Percentiles rank a stretch among this genome's conserved stretches.
Evolutionary conservation across 179 eudicot genomes (phyloP).

Genomic region (Sideroxylon spinosum): DNA sequence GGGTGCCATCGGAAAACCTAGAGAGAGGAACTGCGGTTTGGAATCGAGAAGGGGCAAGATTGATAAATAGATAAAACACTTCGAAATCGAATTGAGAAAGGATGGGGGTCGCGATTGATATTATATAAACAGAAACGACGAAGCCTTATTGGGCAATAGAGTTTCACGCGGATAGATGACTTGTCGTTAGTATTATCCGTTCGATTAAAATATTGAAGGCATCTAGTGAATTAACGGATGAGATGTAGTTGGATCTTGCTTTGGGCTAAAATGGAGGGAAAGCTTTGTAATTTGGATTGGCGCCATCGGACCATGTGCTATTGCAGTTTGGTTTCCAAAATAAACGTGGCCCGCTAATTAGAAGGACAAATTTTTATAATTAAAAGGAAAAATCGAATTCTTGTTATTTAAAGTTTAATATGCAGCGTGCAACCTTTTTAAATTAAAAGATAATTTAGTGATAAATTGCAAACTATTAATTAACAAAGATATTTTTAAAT

Average conservation of each 20-base stretch:
- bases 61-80: background rate
- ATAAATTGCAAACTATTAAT: too few relatives aligned
- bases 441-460: too few relatives aligned
- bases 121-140: constrained; percentile 10
- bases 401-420: too few relatives aligned
- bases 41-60: background rate
- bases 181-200: constrained; percentile 7
- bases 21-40: background rate
- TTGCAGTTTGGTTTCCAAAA: too few relatives aligned
- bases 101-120: background rate
- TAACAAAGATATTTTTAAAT: too few relatives aligned
- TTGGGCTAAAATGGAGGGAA: constrained; percentile 8
- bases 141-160: constrained; percentile 17
- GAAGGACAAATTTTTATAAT: too few relatives aligned
- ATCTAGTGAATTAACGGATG: background rate
- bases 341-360: too few relatives aligned
- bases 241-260: background rate
- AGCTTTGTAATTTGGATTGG: constrained; percentile 13
- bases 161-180: constrained; percentile 30
- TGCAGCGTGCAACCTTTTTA: too few relatives aligned
- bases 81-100: background rate
- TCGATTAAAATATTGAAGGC: background rate
- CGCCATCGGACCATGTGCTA: constrained; percentile 1
- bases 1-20: constrained; percentile 36
- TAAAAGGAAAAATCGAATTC: too few relatives aligned